Percentiles rank a stretch among this genome's conserved stretches.
These are phyloP conservation scores for Aureoboletus auriporus DNA, from an alignment of 768 basidiomycete genomes.

Conservation along the genomic window DNA sequence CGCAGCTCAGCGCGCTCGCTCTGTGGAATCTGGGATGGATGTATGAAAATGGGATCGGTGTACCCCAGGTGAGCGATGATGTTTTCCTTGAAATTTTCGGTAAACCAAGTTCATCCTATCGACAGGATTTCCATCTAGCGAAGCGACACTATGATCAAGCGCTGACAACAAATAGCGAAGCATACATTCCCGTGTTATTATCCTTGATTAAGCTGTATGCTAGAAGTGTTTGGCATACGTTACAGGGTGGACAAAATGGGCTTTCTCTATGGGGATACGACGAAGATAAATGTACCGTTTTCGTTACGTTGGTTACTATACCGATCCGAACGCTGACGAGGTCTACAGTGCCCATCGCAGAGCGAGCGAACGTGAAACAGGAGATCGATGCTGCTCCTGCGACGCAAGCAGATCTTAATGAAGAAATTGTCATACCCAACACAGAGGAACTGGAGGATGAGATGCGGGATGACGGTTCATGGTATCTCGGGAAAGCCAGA, in stretches of 20 bases:
- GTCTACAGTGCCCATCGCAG: conserved; percentile 20
- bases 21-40: conserved; percentile 99
- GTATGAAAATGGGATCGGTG: conserved; percentile 96
- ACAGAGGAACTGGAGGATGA: conserved; percentile 28
- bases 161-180: conserved; percentile 82
- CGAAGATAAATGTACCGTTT: conserved; percentile 36
- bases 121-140: conserved; percentile 90
- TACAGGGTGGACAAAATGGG: conserved; percentile 66
- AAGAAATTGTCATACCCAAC: conserved; percentile 5
- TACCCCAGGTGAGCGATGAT: conserved; percentile 60
- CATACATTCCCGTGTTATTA: conserved; percentile 81
- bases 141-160: conserved; percentile 94
- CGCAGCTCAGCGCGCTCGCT: conserved; percentile 87
- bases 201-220: conserved; percentile 80
- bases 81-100: neutral
- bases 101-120: too few species aligned
- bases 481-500: conserved; percentile 81
- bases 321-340: conserved; percentile 6
- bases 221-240: conserved; percentile 79
- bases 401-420: neutral
- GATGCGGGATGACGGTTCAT: conserved; percentile 52
- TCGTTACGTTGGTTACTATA: too few species aligned
- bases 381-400: conserved; percentile 24
- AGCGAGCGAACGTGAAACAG: conserved; percentile 16
- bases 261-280: conserved; percentile 64